phyloP scores from a whole-genome alignment of 2,329 filamentous ascomycete species.

The Penicillium sp. region DNA sequence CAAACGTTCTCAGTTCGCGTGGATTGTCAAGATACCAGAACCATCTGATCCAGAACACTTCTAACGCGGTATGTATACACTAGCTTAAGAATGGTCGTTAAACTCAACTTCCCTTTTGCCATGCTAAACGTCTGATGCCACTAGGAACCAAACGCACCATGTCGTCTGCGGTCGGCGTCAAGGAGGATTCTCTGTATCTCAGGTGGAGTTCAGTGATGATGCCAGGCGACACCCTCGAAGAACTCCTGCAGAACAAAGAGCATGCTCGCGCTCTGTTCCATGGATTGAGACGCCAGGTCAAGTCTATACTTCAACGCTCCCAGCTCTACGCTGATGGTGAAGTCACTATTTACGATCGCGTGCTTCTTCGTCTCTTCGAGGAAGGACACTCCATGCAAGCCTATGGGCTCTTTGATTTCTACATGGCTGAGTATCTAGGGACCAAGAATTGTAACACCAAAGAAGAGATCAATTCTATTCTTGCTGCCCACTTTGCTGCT shows the following conservation, averaged over 20 bases:
- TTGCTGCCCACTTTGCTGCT: constrained; percentile 29
- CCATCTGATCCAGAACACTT: background rate
- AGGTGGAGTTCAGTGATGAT: constrained; percentile 11
- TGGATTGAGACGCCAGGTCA: constrained; percentile 35
- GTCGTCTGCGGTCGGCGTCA: background rate
- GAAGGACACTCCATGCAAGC: constrained; percentile 31
- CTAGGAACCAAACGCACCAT: background rate
- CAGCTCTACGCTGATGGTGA: constrained; percentile 33
- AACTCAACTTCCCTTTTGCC: background rate
- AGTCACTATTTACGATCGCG: constrained; percentile 42
- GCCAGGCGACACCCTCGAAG: constrained; percentile 29
- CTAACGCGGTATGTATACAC: background rate
- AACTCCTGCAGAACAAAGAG: constrained; percentile 28
- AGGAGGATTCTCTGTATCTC: constrained; percentile 9
- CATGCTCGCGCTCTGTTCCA: constrained; percentile 28
- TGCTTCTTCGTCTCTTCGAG: constrained; percentile 35
- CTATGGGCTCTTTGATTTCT: constrained; percentile 37
- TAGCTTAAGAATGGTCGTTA: background rate
- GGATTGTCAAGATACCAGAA: background rate
- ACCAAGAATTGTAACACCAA: constrained; percentile 22
- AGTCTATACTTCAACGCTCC: constrained; percentile 36
- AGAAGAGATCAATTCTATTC: constrained; percentile 21
- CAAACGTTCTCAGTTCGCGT: background rate
- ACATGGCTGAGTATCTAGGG: constrained; percentile 39
- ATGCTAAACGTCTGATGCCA: background rate